Evolutionary conservation across 768 basidiomycete species (phyloP).

Genomic region (Chalciporus sphaerocephalus): DNA sequence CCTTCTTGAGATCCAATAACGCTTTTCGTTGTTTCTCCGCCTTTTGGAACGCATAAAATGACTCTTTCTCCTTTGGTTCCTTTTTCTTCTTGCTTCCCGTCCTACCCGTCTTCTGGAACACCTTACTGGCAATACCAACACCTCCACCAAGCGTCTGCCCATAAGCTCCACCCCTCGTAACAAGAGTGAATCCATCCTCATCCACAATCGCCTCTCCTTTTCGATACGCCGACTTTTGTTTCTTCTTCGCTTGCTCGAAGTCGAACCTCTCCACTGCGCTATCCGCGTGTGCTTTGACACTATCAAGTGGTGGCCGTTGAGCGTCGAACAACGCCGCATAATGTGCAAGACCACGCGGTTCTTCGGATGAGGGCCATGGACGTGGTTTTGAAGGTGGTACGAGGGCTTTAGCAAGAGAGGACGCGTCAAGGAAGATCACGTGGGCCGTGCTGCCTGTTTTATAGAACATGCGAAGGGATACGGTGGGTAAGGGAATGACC

Average conservation of each 20-base stretch:
- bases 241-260: slow-evolving; percentile 49
- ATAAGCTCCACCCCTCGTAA: slow-evolving; percentile 87
- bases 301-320: slow-evolving; percentile 70
- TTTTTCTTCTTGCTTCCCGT: slow-evolving; percentile 45
- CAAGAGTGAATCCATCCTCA: slow-evolving; percentile 92
- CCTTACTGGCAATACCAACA: slow-evolving; percentile 58
- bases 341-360: slow-evolving; percentile 67
- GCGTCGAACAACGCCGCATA: slow-evolving; percentile 61
- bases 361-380: slow-evolving; percentile 61
- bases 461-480: slow-evolving; percentile 51
- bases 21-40: slow-evolving; percentile 83
- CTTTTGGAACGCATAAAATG: slow-evolving; percentile 88
- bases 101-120: slow-evolving; percentile 38
- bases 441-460: slow-evolving; percentile 68
- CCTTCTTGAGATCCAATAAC: slow-evolving; percentile 59
- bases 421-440: slow-evolving; percentile 63
- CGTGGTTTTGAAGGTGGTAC: slow-evolving; percentile 46
- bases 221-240: slow-evolving; percentile 59
- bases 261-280: slow-evolving; percentile 75
- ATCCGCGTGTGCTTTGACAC: slow-evolving; percentile 76
- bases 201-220: slow-evolving; percentile 90
- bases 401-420: slow-evolving; percentile 68
- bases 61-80: slow-evolving; percentile 62
- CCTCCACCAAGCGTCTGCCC: slow-evolving; percentile 87
- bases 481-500: slow-evolving; percentile 57